Conservation (phyloP, 2,329 filamentous ascomycete species). For the Hypoxylon sp. region DNA sequence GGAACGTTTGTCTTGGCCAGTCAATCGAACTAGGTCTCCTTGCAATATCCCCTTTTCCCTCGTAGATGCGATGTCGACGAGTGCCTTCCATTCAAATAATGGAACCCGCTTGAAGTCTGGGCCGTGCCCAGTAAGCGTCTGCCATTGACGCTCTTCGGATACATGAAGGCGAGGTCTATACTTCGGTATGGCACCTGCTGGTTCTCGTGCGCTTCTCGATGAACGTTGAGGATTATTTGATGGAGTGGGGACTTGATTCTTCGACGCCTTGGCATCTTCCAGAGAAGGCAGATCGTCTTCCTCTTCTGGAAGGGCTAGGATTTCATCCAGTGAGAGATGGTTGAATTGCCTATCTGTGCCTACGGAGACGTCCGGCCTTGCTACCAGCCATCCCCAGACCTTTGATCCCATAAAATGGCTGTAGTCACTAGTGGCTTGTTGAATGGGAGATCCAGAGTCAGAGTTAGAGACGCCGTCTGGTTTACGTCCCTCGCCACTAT, state of each 20-base stretch:
- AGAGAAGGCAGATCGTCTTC: slow-evolving; percentile 26
- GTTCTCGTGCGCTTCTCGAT: slow-evolving; percentile 10
- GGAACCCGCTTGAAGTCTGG: slow-evolving; percentile 72
- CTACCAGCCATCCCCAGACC: slow-evolving; percentile 60
- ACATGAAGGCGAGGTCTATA: slow-evolving; percentile 60
- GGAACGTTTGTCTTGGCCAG: slow-evolving; percentile 74
- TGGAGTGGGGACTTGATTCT: slow-evolving; percentile 20
- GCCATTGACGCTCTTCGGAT: slow-evolving; percentile 71
- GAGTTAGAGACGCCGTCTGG: not conserved
- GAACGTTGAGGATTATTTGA: slow-evolving; percentile 3
- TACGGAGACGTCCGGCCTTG: slow-evolving; percentile 60
- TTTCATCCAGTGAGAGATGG: slow-evolving; percentile 58
- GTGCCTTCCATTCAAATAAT: slow-evolving; percentile 71
- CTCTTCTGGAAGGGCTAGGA: slow-evolving; percentile 58
- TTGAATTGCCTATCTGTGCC: slow-evolving; percentile 57
- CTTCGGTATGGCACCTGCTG: slow-evolving; percentile 3
- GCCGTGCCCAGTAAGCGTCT: slow-evolving; percentile 71
- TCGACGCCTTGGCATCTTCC: slow-evolving; percentile 10
- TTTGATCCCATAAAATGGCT: slow-evolving; percentile 58
- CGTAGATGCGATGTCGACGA: slow-evolving; percentile 70
- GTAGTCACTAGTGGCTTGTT: slow-evolving; percentile 25
- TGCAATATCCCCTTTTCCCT: slow-evolving; percentile 71
- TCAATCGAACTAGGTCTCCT: slow-evolving; percentile 70
- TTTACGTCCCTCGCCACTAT: slow-evolving; percentile 11
- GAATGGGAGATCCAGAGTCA: slow-evolving; percentile 10